Evolutionary conservation across 495 filamentous ascomycete genomes (phyloP), one percentile per base, ranked within the genome.

Genomic region (Neurospora sp.): DNA sequence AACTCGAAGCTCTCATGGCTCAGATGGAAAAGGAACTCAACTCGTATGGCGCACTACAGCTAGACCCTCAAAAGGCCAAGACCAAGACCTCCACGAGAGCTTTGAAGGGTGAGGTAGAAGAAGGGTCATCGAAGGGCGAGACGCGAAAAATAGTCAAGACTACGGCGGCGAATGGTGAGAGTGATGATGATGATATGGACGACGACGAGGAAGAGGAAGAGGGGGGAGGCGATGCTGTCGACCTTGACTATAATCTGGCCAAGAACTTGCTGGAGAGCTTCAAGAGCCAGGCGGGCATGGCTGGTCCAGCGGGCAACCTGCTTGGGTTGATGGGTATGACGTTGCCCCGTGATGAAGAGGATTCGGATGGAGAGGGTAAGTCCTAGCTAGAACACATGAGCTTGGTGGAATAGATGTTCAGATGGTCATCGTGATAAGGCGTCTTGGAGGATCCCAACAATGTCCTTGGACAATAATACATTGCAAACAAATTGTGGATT

Each of bases 231-330:
- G 76, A 75, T 3, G 90, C 90, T 72, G 86, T 94, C 12, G 86
- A 94, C 73, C 87, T 93, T 59, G 93, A 97, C 76, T 92, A 93
- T 78, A 94, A 94, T 69, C 87, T 99, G 6, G 94, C 92, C 42
- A 93, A 93, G 78, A 98, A 97, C 77, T 80, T 98, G 31, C 83
- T 98, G n/a, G 92, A 97, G 82, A 93, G 91, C 77, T 93, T 98
- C 77, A 96, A 97, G 75, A 89, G 90, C 38, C 94, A 98, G 78
- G 93, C 83, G 6, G 95, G 95, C 44, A 86, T 91, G 81, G 84
- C 94, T 14, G 95, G 95, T 0, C 95, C 95, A 2, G 91, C 90
- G 4, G 90, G 94, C 1, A 98, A 97, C 79, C 80, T 98, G 72
- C 84, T 98, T 75, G 90, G 89, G 4, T 86, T 94, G 85, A 90